A percentile compares a stretch with the other conserved stretches of the same genome.
Conservation (phyloP, 371 early-diverging fungal genomes). For the Globomyces sp. region DNA sequence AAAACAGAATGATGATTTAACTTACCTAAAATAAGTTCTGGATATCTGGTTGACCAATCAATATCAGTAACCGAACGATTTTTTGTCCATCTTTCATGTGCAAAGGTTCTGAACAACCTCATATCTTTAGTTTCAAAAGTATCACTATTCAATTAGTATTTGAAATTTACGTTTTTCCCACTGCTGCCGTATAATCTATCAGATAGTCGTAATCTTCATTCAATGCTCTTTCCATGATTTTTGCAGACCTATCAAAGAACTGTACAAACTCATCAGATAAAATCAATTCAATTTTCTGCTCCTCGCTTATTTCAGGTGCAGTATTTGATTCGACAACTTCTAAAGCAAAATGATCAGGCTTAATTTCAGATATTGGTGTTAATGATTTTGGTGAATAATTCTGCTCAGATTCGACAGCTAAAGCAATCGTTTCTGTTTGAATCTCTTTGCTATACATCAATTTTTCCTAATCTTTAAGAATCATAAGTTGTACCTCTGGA, state of each 20-base stretch:
- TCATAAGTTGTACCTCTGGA: conserved; percentile 19
- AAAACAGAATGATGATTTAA: no score
- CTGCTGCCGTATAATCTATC: conserved; percentile 79
- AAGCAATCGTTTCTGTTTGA: conserved; percentile 58
- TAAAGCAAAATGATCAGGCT: background rate
- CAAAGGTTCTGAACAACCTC: conserved; percentile 50
- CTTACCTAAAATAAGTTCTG: conserved; percentile 69
- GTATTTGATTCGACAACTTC: background rate
- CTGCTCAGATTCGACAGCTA: conserved; percentile 1
- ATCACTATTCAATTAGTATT: background rate
- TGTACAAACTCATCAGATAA: conserved; percentile 71
- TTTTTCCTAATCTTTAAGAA: conserved; percentile 48
- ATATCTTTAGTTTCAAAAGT: background rate
- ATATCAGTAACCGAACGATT: conserved; percentile 88
- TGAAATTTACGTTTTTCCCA: background rate
- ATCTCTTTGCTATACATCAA: conserved; percentile 84
- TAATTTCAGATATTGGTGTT: background rate
- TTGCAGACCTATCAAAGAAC: conserved; percentile 86
- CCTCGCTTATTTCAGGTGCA: conserved; percentile 72
- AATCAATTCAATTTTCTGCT: conserved; percentile 70
- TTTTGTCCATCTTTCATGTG: conserved; percentile 77
- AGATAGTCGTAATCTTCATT: conserved; percentile 88
- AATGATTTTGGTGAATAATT: background rate
- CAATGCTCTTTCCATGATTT: conserved; percentile 86
- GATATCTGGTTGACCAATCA: conserved; percentile 74